Base-by-base conservation (phyloP, 306 rosid genomes). In the Mucuna pruriens region DNA sequence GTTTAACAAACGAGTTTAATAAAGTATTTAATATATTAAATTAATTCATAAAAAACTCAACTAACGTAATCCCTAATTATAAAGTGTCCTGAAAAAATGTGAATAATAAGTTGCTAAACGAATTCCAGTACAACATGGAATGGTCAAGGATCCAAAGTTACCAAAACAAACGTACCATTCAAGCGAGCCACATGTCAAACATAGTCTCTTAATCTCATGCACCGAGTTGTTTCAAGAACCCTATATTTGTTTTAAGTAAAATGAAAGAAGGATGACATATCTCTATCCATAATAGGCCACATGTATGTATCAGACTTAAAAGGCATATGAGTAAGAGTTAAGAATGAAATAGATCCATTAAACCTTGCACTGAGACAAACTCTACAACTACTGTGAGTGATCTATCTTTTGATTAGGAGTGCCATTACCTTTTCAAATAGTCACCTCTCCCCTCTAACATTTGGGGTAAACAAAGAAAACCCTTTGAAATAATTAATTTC, bases 201-300 rank as follows among this genome's bases (percentile, higher is more conserved):
- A 0, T 25, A 10, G 17, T 58, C 6, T 54, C 42, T 46, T 66
- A 71, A 57, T 84, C 26, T 74, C 68, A 22, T 74, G 39, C 46
- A 48, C 71, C 36, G 64, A 63, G 55, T 11, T 73, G 2, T 60
- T 48, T 31, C 0, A 76, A 71, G 64, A 62, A 45, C 22, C 40
- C 45, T 71, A 64, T 52, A 26, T 26, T 46, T 71, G 17, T 72
- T 69, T 55, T n/a, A 26, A 13, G 34, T 54, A 6, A 62, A 58
- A 66, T 48, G 64, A 49, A 39, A 29, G 78, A 87, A 77, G 77
- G 98, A 87, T 95, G 90, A 66, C 36, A 91, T 86, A 79, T 95
- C 97, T 85, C 84, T 86, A 73, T 95, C 97, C 85, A 29, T 86
- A 71, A 71, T 77, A 51, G 97, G 87, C 94, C 71, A 80, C 72